A percentile compares a stretch with the other conserved stretches of the same genome.
Conservation (phyloP, 1,139 yeast species). For the Yamadazyma friedrichii region DNA sequence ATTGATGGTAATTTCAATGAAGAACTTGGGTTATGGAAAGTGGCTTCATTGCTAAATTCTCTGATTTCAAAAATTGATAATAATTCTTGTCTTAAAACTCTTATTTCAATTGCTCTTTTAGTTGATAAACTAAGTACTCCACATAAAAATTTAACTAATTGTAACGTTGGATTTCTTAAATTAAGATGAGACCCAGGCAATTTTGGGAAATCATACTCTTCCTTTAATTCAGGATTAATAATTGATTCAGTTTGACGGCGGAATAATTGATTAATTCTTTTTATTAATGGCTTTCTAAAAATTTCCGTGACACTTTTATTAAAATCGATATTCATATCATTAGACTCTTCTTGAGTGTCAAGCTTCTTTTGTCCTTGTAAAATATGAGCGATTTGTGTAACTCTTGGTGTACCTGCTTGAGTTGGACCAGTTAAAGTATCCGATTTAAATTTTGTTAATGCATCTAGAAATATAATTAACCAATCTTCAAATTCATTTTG, state of each 20-base stretch:
- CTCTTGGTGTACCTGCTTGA: slow-evolving; percentile 52
- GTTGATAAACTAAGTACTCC: slow-evolving; percentile 70
- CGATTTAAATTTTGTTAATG: slow-evolving; percentile 59
- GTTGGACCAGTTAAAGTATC: slow-evolving; percentile 35
- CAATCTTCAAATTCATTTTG: slow-evolving; percentile 87
- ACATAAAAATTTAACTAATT: slow-evolving; percentile 72
- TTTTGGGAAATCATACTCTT: slow-evolving; percentile 68
- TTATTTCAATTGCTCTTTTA: slow-evolving; percentile 65
- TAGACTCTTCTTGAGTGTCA: slow-evolving; percentile 29
- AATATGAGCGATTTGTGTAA: slow-evolving; percentile 63
- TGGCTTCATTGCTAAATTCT: slow-evolving; percentile 79
- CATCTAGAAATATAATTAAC: slow-evolving; percentile 74
- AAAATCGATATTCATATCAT: slow-evolving; percentile 25
- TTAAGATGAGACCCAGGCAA: slow-evolving; percentile 68
- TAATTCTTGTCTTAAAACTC: slow-evolving; percentile 73
- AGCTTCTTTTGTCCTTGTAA: slow-evolving; percentile 43
- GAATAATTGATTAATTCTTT: slow-evolving; percentile 63
- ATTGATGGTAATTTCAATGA: slow-evolving; percentile 66
- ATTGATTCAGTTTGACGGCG: slow-evolving; percentile 73
- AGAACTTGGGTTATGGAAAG: slow-evolving; percentile 74
- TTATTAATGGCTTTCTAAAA: slow-evolving; percentile 64
- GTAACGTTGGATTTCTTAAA: slow-evolving; percentile 73
- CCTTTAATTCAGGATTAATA: slow-evolving; percentile 60
- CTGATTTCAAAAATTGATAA: slow-evolving; percentile 71
- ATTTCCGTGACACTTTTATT: slow-evolving; percentile 44